Base-by-base conservation (phyloP, 495 filamentous ascomycete genomes). In the Aspergillus affinis region DNA sequence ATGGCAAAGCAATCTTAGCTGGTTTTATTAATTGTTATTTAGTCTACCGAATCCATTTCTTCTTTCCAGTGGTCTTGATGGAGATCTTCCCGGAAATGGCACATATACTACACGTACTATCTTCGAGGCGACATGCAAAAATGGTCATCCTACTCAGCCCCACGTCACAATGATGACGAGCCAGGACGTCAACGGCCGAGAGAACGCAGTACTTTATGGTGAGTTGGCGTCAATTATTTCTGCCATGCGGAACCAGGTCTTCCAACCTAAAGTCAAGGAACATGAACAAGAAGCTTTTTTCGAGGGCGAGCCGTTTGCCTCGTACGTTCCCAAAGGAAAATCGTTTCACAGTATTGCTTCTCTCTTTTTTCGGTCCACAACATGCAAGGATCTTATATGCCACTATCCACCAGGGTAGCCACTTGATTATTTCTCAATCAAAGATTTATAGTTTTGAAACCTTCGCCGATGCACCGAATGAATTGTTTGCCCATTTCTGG, bases 321-420 rank as follows among this genome's bases (percentile, higher is more conserved):
- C 48, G 1, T 49, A n/a, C n/a, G 5, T 49, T 57, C 54, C 54
- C 54, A n/a, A 45, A 46, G 1, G 54, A 57, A 27, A 29, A 29
- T 0, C 41, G 10, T 17, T 57, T 48, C 26, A 20, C 44, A 10
- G 41, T 48, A 12, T 10, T 48, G n/a, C 45, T 57, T n/a, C 19
- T 57, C 1, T 57, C 54, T 3, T 46, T n/a, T 4, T 5, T 57
- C 0, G 41, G 41, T 2, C 41, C 54, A 3, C 41, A 48, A 9
- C 54, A 57, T 48, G 54, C 44, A 29, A 57, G 54, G n/a, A 57
- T 57, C 13, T 48, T 49, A 8, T 57, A 57, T 32, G 54, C 19
- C 23, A 48, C 12, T 18, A 29, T 57, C 41, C 30, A 48, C 17
- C 2, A 49, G 1, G 44, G 23, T 7, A 20, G 6, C 2, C 12